A percentile compares a stretch with the other conserved stretches of the same genome.
Conservation (phyloP, 1,139 yeast genomes). For the Zhuliangozyma blackwelliae region DNA sequence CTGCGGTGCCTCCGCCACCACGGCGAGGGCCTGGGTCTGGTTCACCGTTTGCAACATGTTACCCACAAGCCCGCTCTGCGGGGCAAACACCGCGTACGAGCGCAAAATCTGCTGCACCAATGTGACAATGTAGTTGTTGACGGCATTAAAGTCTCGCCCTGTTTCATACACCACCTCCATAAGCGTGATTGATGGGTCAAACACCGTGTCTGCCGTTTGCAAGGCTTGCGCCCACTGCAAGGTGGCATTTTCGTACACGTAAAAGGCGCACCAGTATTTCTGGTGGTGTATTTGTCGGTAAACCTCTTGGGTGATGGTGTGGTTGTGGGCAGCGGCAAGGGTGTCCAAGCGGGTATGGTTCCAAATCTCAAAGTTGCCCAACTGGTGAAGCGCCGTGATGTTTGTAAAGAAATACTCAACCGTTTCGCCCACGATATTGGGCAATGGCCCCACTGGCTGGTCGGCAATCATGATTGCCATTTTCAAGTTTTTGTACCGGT, state of each 20-base stretch:
- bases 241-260: slow-evolving; percentile 27
- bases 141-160: slow-evolving; percentile 30
- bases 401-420: slow-evolving; percentile 21
- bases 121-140: slow-evolving; percentile 18
- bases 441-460: slow-evolving; percentile 16
- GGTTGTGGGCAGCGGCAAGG: slow-evolving; percentile 17
- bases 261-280: slow-evolving; percentile 27
- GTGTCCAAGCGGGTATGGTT: slow-evolving; percentile 15
- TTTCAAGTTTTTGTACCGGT: slow-evolving; percentile 17
- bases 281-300: slow-evolving; percentile 28
- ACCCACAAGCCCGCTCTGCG: slow-evolving; percentile 17
- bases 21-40: slow-evolving; percentile 13
- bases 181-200: slow-evolving; percentile 14
- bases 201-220: slow-evolving; percentile 11
- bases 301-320: slow-evolving; percentile 23
- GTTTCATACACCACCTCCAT: slow-evolving; percentile 27
- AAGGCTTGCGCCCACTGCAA: slow-evolving; percentile 17
- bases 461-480: slow-evolving; percentile 28
- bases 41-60: slow-evolving; percentile 18
- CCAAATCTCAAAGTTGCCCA: slow-evolving; percentile 24
- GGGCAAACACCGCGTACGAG: slow-evolving; percentile 14
- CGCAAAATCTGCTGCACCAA: slow-evolving; percentile 14
- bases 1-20: slow-evolving; percentile 18
- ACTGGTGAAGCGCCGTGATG: slow-evolving; percentile 15
- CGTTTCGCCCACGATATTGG: slow-evolving; percentile 23